phyloP scores from a whole-genome alignment of 1,284 basidiomycete genomes.

The Fomitiporia mediterranea region DNA sequence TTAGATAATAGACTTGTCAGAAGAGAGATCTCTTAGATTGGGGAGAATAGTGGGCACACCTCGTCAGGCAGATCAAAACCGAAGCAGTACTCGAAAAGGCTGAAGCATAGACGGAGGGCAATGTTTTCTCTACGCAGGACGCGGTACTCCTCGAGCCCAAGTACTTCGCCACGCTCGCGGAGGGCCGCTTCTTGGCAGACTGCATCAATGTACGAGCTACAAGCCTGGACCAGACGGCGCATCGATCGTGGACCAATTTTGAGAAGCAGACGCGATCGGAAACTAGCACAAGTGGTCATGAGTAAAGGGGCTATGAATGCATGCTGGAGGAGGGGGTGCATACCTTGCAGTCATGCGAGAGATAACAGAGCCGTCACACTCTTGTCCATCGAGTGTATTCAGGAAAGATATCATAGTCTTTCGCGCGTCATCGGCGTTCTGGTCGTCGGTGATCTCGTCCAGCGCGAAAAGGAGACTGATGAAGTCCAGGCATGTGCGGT shows the following conservation, averaged over 20 bases:
- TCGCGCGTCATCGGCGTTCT: slow-evolving; percentile 50
- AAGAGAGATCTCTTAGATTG: no score
- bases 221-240: slow-evolving; percentile 47
- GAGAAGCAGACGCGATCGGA: slow-evolving; percentile 6
- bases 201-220: slow-evolving; percentile 51
- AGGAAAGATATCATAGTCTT: slow-evolving; percentile 50
- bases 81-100: slow-evolving; percentile 55
- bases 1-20: not conserved
- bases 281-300: slow-evolving; percentile 1
- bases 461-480: slow-evolving; percentile 64
- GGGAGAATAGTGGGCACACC: not conserved
- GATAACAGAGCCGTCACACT: slow-evolving; percentile 50
- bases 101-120: slow-evolving; percentile 58
- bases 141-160: slow-evolving; percentile 48
- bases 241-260: slow-evolving; percentile 18
- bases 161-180: slow-evolving; percentile 49
- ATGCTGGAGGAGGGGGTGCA: not conserved
- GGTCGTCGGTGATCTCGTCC: slow-evolving; percentile 68
- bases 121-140: slow-evolving; percentile 61
- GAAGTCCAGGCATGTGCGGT: slow-evolving; percentile 60
- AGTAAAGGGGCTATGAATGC: not conserved
- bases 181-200: slow-evolving; percentile 57
- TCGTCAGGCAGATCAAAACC: slow-evolving; percentile 59
- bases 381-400: slow-evolving; percentile 46
- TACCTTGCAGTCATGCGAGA: slow-evolving; percentile 18